These are phyloP conservation scores for Blastocystis sp. DNA, from an alignment of 352 stramenopile genomes.

Conservation along the genomic window DNA sequence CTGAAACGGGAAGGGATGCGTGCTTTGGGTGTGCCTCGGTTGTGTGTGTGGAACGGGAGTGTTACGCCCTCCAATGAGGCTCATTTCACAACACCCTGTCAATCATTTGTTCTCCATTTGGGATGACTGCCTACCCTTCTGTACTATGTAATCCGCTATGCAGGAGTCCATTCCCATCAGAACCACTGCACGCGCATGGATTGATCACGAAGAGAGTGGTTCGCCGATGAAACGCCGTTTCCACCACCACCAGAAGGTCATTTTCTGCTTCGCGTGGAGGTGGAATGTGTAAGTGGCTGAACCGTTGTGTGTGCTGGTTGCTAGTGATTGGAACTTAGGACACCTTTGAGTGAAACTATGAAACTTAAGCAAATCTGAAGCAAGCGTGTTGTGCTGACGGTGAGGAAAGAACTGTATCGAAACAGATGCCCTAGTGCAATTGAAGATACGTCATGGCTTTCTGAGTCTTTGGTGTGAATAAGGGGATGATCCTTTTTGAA, in stretches of 20 bases:
- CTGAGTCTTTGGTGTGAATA: constrained; percentile 47
- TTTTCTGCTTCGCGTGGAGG: background rate
- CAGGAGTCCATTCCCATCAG: too few relatives aligned
- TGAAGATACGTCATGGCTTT: constrained; percentile 66
- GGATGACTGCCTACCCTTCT: too few relatives aligned
- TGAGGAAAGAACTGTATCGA: constrained; percentile 63
- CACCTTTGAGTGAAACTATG: constrained; percentile 63
- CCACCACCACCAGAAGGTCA: background rate
- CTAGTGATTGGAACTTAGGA: constrained; percentile 69
- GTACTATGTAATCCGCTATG: too few relatives aligned
- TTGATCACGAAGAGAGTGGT: background rate
- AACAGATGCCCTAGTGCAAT: constrained; percentile 18
- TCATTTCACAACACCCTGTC: too few relatives aligned
- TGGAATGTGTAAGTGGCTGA: constrained; percentile 5
- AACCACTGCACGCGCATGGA: background rate
- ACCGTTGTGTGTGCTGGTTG: background rate
- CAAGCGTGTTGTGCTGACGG: constrained; percentile 33
- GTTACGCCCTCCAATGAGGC: too few relatives aligned
- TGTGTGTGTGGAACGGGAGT: too few relatives aligned
- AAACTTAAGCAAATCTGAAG: constrained; percentile 61
- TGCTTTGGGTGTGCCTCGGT: background rate
- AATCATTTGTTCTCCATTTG: too few relatives aligned
- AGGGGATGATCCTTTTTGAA: constrained; percentile 60
- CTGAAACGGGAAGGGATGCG: background rate
- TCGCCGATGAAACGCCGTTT: background rate